Evolutionary conservation across 1,284 basidiomycete species (phyloP), one percentile per base, ranked within the genome.

Genomic region (Trichosporon coremiiforme): DNA sequence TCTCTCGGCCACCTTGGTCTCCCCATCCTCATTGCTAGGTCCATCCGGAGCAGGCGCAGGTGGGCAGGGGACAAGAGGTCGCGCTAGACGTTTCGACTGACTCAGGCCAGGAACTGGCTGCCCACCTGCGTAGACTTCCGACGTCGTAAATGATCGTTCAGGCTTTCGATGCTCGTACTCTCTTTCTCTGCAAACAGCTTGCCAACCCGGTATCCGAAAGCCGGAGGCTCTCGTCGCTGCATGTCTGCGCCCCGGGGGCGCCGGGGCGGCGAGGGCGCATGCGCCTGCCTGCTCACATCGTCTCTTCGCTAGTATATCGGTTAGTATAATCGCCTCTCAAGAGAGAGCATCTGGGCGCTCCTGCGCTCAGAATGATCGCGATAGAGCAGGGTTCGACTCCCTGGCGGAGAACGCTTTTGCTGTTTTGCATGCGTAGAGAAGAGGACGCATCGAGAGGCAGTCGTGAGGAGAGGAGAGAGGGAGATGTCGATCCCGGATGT

Each of bases 261-360:
- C 29, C 31, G 17, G 29, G 31, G 8, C 17, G 31, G 15, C 57
- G 20, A 33, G 57, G 57, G 17, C 57, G 29, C 17, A 17, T n/a
- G 31, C 29, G 57, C 31, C 29, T 5, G 31, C 57, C 2, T 17
- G 15, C 13, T 12, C 31, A n/a, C 57, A 35, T 35, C 5, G 57
- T 7, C 29, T 33, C 29, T 33, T 33, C 57, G 57, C 57, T 62
- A 33, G 57, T 33, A 62, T 33, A 62, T 62, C 57, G 29, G 57
- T 62, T 62, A 60, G 55, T 60, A 60, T 60, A 60, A 60, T 33
- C 55, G 55, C 55, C 55, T 60, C 55, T 60, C 57, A 33, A 62
- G 29, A 62, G 57, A 62, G 29, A 62, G 57, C 29, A n/a, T 62
- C 57, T 20, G 57, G 3, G 57, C 9, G 29, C 57, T 9, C 7